These are phyloP conservation scores for Phanerochaete sordida DNA, from an alignment of 768 basidiomycete genomes.

Conservation along the genomic window DNA sequence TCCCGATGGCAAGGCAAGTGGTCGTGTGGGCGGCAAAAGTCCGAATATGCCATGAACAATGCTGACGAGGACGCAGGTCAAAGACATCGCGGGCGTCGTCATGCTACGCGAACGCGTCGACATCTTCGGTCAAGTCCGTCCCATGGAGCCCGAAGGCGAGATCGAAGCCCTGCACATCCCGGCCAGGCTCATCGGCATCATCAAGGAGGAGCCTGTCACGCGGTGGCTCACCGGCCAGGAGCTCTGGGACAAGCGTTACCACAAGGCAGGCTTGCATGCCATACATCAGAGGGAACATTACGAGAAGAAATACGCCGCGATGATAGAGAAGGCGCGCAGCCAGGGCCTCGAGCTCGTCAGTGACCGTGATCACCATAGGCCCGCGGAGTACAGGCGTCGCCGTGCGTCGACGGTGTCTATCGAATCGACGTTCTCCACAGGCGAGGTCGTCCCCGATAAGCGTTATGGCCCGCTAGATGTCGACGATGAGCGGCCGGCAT, in stretches of 20 bases:
- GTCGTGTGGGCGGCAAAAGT: too few relatives aligned
- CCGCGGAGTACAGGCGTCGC: conserved; percentile 1
- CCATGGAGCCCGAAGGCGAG: conserved; percentile 58
- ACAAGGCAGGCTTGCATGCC: conserved; percentile 36
- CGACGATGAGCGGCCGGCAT: conserved; percentile 65
- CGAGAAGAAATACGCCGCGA: conserved; percentile 38
- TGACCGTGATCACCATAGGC: conserved; percentile 6
- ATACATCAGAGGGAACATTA: conserved; percentile 42
- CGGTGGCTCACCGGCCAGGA: conserved; percentile 64
- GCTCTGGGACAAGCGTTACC: conserved; percentile 57
- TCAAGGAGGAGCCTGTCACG: conserved; percentile 69
- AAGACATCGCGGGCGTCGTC: conserved; percentile 26
- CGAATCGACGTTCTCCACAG: conserved; percentile 12
- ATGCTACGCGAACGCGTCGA: conserved; percentile 78
- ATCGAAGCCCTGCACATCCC: conserved; percentile 52
- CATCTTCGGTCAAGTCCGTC: conserved; percentile 52
- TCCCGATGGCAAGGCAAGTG: not conserved
- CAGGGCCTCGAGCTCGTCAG: conserved; percentile 38
- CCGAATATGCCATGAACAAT: too few relatives aligned
- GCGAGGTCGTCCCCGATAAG: conserved; percentile 17
- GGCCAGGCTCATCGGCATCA: conserved; percentile 57
- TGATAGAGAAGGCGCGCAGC: conserved; percentile 42
- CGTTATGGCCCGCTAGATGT: conserved; percentile 48
- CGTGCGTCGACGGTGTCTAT: conserved; percentile 1
- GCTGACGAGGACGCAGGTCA: not conserved